Evolutionary conservation across 2,329 filamentous ascomycete species (phyloP).

Genomic region (Lasiodiplodia sp.): DNA sequence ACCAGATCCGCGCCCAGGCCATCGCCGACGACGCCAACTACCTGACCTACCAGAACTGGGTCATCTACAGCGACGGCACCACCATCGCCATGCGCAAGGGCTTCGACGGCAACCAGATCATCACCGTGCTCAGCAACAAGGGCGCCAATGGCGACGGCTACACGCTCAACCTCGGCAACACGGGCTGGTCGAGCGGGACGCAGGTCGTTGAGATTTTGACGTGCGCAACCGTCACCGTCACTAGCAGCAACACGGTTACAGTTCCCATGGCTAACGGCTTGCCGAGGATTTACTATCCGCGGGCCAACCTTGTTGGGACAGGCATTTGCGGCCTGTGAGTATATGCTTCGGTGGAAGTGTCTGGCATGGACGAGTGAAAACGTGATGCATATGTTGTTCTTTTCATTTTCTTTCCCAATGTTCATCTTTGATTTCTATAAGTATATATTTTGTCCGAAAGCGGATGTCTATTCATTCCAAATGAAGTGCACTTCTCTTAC

Average conservation of each 20-base stretch:
- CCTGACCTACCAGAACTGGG: constrained; percentile 49
- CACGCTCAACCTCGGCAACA: constrained; percentile 41
- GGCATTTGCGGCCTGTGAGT: constrained; percentile 35
- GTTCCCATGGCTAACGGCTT: constrained; percentile 47
- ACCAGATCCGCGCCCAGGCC: constrained; percentile 53
- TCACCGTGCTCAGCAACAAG: constrained; percentile 55
- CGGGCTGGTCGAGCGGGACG: constrained; percentile 39
- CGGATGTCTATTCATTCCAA: neutral
- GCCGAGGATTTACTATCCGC: constrained; percentile 47
- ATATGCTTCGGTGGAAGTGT: too few relatives aligned
- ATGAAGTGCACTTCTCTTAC: neutral
- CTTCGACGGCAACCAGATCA: constrained; percentile 48
- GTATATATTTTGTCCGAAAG: neutral
- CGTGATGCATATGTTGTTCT: neutral
- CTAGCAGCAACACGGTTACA: constrained; percentile 37
- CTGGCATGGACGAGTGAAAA: neutral
- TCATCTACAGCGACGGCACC: constrained; percentile 53
- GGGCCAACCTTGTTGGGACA: constrained; percentile 31
- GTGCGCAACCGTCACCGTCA: constrained; percentile 40
- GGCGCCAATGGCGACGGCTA: constrained; percentile 43
- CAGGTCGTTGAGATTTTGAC: constrained; percentile 43
- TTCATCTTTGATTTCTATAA: neutral
- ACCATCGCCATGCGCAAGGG: constrained; percentile 57
- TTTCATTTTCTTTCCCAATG: neutral
- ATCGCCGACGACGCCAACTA: constrained; percentile 49